Evolutionary conservation across 2,329 filamentous ascomycete species (phyloP).

Genomic region (Phaeosphaeria sp.): DNA sequence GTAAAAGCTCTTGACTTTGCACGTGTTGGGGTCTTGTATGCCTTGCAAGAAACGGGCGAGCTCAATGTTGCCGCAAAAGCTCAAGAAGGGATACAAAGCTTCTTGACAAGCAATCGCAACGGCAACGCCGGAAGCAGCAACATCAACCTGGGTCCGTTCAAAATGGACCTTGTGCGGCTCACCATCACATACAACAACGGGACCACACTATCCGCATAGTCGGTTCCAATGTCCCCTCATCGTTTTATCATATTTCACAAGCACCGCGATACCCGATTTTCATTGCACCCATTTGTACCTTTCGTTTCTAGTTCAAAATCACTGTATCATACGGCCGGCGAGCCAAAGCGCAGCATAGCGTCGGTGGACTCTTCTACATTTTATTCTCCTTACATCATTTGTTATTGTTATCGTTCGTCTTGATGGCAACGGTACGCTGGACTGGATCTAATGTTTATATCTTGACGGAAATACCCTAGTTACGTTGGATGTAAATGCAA

Average conservation of each 20-base stretch:
- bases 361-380: conserved; percentile 1
- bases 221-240: not conserved
- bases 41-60: conserved; percentile 51
- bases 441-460: conserved; percentile 39
- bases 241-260: conserved; percentile 1
- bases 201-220: conserved; percentile 29
- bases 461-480: conserved; percentile 19
- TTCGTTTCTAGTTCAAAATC: not conserved
- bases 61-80: conserved; percentile 51
- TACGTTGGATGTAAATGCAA: conserved; percentile 1
- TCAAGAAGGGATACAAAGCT: conserved; percentile 51
- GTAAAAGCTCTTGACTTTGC: conserved; percentile 53
- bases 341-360: conserved; percentile 1
- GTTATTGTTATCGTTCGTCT: conserved; percentile 27
- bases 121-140: conserved; percentile 29
- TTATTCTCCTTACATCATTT: conserved; percentile 3
- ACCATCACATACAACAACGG: conserved; percentile 43
- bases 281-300: not conserved
- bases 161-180: conserved; percentile 39
- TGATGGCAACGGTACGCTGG: conserved; percentile 25
- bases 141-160: conserved; percentile 39
- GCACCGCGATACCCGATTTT: conserved; percentile 25
- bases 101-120: conserved; percentile 40
- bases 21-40: conserved; percentile 52
- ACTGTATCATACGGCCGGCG: conserved; percentile 17